Conservation (phyloP, 805 yeast genomes). For the Saccharomycopsis sp. region DNA sequence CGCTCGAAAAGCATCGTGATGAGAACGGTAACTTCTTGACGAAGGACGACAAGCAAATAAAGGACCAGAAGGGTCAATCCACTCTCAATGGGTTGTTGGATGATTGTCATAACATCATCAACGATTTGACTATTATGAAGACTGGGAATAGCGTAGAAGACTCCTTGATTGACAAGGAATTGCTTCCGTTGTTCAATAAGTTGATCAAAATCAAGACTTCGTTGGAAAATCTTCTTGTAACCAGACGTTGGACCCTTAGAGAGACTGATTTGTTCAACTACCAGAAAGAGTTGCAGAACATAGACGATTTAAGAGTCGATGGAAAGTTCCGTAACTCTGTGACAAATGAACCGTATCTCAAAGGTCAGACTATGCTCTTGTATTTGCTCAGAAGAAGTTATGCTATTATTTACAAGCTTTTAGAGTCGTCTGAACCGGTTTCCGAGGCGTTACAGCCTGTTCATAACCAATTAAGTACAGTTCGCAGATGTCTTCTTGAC, state of each 20-base stretch:
- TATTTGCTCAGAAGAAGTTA: slow-evolving; percentile 86
- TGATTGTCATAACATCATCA: slow-evolving; percentile 70
- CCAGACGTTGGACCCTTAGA: slow-evolving; percentile 96
- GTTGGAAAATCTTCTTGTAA: slow-evolving; percentile 76
- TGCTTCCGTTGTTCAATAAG: slow-evolving; percentile 55
- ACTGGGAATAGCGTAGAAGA: slow-evolving; percentile 21
- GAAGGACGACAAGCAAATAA: slow-evolving; percentile 14
- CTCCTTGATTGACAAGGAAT: slow-evolving; percentile 41
- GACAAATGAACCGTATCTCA: slow-evolving; percentile 29
- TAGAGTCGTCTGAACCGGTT: slow-evolving; percentile 93
- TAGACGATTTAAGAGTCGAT: slow-evolving; percentile 65
- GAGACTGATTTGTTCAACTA: slow-evolving; percentile 88
- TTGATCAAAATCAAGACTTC: slow-evolving; percentile 62
- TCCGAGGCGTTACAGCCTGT: slow-evolving; percentile 88
- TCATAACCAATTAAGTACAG: slow-evolving; percentile 90
- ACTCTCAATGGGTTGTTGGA: slow-evolving; percentile 72
- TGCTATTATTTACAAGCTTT: slow-evolving; percentile 79
- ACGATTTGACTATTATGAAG: slow-evolving; percentile 53
- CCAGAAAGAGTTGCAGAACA: slow-evolving; percentile 63
- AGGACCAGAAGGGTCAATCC: slow-evolving; percentile 34
- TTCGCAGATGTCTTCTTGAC: slow-evolving; percentile 82
- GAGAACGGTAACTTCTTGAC: slow-evolving; percentile 45
- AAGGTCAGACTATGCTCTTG: slow-evolving; percentile 57
- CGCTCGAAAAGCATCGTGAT: slow-evolving; percentile 45
- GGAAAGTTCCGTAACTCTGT: slow-evolving; percentile 41